Base-by-base conservation (phyloP, 2,329 filamentous ascomycete genomes). In the Gliomastix tumulicola region DNA sequence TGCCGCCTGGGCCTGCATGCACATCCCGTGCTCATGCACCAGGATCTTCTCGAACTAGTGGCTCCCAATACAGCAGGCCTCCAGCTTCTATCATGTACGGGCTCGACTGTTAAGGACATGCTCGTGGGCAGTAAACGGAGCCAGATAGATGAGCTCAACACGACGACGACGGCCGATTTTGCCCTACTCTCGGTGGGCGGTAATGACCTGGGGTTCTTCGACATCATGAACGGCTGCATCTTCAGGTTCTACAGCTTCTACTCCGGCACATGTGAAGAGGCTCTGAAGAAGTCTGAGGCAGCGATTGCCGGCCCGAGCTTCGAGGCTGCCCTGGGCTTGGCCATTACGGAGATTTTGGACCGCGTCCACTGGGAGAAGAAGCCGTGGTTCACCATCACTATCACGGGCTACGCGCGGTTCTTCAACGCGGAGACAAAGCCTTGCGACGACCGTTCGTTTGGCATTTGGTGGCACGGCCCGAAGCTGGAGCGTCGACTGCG, bases 231-330 rank as follows among this genome's bases (percentile, higher is more conserved):
- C 44, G 65, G 65, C 18, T 70, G 68, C 45, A 61, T 71, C 13
- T 69, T 70, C 43, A 59, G 65, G 21, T 69, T 69, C 47, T 69
- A 70, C 46, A 62, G 61, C 44, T 64, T 66, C 49, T 67, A 65
- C 50, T 66, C 62, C 13, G 65, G 64, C 6, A 65, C 65, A 2
- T 71, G 66, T 48, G 58, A 61, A 35, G 40, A 56, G 4, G 63
- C 65, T 2, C 55, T 69, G 2, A 47, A 43, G 7, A 51, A 51
- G 7, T 53, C 63, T 1, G 55, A 59, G 16, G 46, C 49, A 5
- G 48, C 52, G 20, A 48, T 68, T 34, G 50, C 50, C 15, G 47
- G 57, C 41, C 45, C 49, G 17, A 51, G 55, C 1, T 67, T 68
- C 40, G 63, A 65, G 36, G 45, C 55, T n/a, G 54, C 57, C 6